A percentile compares a stretch with the other conserved stretches of the same genome.
These are phyloP conservation scores for Rhizomucor pusillus DNA, from an alignment of 371 early-diverging fungal species.

Conservation along the genomic window DNA sequence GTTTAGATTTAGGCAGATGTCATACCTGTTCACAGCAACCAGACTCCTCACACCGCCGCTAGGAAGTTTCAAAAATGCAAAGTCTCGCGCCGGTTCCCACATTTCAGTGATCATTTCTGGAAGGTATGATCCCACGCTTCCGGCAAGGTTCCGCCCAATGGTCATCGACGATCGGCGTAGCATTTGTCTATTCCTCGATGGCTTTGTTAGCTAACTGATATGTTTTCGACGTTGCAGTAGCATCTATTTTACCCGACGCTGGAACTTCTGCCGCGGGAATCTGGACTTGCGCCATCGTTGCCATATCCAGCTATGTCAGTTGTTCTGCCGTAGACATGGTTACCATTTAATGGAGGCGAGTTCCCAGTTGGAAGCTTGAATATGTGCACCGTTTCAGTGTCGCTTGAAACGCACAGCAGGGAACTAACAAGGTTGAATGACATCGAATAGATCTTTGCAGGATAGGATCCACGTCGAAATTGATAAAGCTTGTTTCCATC, in stretches of 20 bases:
- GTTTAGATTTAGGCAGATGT: background rate
- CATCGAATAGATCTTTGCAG: conserved; percentile 90
- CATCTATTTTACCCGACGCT: background rate
- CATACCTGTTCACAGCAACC: conserved; percentile 74
- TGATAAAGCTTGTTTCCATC: conserved; percentile 88
- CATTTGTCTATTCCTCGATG: conserved; percentile 30
- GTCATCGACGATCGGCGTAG: conserved; percentile 61
- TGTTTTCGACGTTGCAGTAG: no score
- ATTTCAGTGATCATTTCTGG: conserved; percentile 89
- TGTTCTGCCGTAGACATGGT: conserved; percentile 1
- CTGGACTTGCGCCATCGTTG: background rate
- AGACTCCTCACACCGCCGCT: conserved; percentile 75
- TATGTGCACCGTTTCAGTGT: conserved; percentile 96
- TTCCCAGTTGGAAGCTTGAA: conserved; percentile 64
- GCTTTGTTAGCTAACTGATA: background rate
- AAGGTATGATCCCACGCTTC: conserved; percentile 63
- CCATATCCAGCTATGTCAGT: background rate
- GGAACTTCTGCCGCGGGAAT: conserved; percentile 11
- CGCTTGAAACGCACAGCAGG: conserved; percentile 85
- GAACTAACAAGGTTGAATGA: conserved; percentile 84
- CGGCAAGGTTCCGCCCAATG: conserved; percentile 50
- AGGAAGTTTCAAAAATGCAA: conserved; percentile 91
- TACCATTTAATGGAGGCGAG: conserved; percentile 1
- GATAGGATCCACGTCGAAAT: conserved; percentile 93
- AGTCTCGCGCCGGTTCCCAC: conserved; percentile 94